Evolutionary conservation across 345 rosid species (phyloP), one percentile per base, ranked within the genome.

Genomic region (Brassica incana): DNA sequence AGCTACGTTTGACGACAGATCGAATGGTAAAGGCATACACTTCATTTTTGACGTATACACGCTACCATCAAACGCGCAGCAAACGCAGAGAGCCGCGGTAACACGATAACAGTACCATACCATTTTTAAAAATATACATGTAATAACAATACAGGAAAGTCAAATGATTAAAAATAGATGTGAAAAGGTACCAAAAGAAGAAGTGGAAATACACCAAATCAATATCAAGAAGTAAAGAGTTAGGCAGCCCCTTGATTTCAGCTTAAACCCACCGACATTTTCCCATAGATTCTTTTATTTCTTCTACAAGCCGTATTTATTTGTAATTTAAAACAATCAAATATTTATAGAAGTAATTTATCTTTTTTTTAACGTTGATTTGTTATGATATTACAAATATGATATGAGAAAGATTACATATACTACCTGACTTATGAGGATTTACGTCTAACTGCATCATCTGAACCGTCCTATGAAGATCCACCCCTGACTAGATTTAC

Each of bases 61-160:
- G 74, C 78, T 45, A 73, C 73, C 82, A 18, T 36, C 71, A 70
- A 77, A 25, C 64, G 76, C 81, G 40, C 69, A 36, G 50, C 63
- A 30, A 62, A 50, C 43, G 76, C 71, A 68, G 29, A 76, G 48
- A 68, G 35, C 25, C 20, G 15, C 74, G 63, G 69, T 18, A 8
- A 30, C 29, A 35, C 71, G 23, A 20, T 8, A 8, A 52, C 36
- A 64, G 32, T 12, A 48, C 14, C 6, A 8, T 50, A 18, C 27
- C 12, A 66, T 35, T 64, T 54, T 30, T 64, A 33, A 54, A n/a
- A 50, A 38, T 36, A 67, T 29, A 35, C 0, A 52, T 12, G 14
- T 0, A 50, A 14, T 1, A 38, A 15, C 3, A 58, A 8, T 27
- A 27, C 2, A 27, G 7, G 1, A 52, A 65, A 23, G 5, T 59